Percentiles rank a stretch among this genome's conserved stretches.
These are phyloP conservation scores for Penicillium sp. DNA, from an alignment of 2,329 filamentous ascomycete species.

Conservation along the genomic window DNA sequence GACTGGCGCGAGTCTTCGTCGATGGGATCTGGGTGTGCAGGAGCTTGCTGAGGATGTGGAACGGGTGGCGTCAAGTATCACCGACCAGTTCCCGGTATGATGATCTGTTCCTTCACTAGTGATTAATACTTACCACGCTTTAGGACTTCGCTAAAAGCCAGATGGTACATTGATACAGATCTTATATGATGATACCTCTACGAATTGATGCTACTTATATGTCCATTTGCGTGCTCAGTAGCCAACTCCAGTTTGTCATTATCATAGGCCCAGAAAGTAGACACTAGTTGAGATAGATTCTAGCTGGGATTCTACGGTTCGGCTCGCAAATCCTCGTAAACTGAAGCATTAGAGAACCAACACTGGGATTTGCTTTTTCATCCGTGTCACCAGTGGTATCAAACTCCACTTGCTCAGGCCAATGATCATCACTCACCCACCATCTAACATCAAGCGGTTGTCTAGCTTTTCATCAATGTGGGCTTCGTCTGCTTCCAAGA, in stretches of 20 bases:
- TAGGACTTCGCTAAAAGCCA: slow-evolving; percentile 38
- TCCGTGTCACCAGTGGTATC: too few species aligned
- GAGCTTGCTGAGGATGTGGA: slow-evolving; percentile 86
- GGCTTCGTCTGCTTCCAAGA: too few species aligned
- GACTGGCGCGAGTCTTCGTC: slow-evolving; percentile 67
- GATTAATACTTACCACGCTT: slow-evolving; percentile 4
- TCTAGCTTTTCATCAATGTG: too few species aligned
- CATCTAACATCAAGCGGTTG: too few species aligned
- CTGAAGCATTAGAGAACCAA: too few species aligned
- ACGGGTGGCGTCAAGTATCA: slow-evolving; percentile 75
- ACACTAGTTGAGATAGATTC: neutral
- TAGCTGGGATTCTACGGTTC: too few species aligned
- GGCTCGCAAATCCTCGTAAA: too few species aligned
- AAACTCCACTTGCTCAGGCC: too few species aligned
- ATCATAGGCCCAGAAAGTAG: neutral
- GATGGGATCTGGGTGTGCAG: slow-evolving; percentile 88
- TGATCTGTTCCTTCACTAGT: slow-evolving; percentile 7
- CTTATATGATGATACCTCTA: slow-evolving; percentile 17
- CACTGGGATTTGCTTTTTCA: too few species aligned
- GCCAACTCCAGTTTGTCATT: neutral
- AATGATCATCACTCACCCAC: too few species aligned
- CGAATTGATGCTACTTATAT: slow-evolving; percentile 18
- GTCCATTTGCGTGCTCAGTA: neutral
- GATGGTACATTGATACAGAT: slow-evolving; percentile 32
- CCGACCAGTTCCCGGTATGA: slow-evolving; percentile 73